A percentile compares a stretch with the other conserved stretches of the same genome.
Conservation (phyloP, 257 asterid species). For the Solanum verrucosum region DNA sequence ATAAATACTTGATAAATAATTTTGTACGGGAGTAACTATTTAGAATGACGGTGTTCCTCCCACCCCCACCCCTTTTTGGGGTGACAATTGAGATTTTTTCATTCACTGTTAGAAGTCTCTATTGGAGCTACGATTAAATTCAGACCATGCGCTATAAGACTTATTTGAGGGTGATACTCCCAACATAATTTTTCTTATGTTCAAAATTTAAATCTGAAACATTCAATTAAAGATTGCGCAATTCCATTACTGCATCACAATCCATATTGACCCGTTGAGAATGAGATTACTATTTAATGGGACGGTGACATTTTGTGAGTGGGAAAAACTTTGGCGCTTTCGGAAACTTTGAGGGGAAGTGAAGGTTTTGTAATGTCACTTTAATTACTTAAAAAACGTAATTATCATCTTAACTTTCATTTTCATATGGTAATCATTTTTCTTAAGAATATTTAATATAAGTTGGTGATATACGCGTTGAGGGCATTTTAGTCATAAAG, state of each 20-base stretch:
- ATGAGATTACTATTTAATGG: constrained; percentile 1
- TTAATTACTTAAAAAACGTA: neutral
- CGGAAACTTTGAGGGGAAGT: constrained; percentile 3
- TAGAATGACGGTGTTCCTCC: neutral
- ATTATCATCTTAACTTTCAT: neutral
- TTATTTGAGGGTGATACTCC: too few relatives aligned
- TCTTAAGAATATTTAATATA: neutral
- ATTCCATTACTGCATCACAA: fast-evolving
- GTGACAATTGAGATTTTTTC: neutral
- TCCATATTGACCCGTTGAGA: too few relatives aligned
- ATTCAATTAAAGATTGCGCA: too few relatives aligned
- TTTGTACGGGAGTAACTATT: neutral
- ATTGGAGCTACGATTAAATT: too few relatives aligned
- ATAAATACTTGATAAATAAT: too few relatives aligned
- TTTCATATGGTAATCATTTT: neutral
- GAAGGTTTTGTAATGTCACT: neutral
- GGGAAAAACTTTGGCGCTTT: neutral
- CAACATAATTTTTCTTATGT: fast-evolving
- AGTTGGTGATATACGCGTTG: neutral
- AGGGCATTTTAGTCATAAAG: neutral
- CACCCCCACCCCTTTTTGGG: neutral
- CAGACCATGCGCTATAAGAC: too few relatives aligned
- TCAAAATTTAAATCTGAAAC: fast-evolving
- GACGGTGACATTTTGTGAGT: constrained; percentile 5
- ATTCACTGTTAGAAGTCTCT: fast-evolving